These are phyloP conservation scores for Rhododendron molle DNA, from an alignment of 148 eudicot genomes.

Conservation along the genomic window DNA sequence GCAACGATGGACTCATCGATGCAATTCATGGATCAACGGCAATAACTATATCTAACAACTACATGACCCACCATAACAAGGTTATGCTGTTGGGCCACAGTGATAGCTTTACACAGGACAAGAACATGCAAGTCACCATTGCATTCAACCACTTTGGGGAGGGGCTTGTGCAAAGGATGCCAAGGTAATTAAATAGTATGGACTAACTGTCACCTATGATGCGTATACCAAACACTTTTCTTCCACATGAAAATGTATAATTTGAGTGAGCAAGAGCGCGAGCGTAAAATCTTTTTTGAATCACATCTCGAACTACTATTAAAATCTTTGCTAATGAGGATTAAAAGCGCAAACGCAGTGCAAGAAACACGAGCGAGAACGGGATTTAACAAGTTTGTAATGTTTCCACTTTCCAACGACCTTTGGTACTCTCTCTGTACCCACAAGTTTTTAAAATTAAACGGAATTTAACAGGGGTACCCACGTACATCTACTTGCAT, in stretches of 20 bases:
- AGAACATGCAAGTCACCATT: slow-evolving; percentile 67
- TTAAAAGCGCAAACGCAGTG: no score
- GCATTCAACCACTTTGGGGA: slow-evolving; percentile 84
- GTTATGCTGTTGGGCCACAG: slow-evolving; percentile 67
- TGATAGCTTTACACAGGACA: slow-evolving; percentile 41
- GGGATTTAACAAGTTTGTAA: neutral
- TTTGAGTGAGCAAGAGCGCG: no score
- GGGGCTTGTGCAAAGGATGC: slow-evolving; percentile 76
- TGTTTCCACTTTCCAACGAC: neutral
- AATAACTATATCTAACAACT: slow-evolving; percentile 63
- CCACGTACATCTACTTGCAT: neutral
- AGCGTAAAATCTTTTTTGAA: no score
- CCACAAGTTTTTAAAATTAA: neutral
- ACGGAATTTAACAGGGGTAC: neutral
- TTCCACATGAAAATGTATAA: neutral
- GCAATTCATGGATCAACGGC: slow-evolving; percentile 62
- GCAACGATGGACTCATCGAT: slow-evolving; percentile 60
- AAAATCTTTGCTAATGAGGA: neutral
- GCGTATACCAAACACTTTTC: neutral
- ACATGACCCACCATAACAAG: slow-evolving; percentile 58
- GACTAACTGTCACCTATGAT: neutral
- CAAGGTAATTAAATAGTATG: slow-evolving; percentile 43
- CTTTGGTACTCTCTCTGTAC: neutral
- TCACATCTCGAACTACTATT: no score
- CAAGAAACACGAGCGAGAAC: neutral